Conservation (phyloP, 305 asterid species). For the Fraxinus platypoda region DNA sequence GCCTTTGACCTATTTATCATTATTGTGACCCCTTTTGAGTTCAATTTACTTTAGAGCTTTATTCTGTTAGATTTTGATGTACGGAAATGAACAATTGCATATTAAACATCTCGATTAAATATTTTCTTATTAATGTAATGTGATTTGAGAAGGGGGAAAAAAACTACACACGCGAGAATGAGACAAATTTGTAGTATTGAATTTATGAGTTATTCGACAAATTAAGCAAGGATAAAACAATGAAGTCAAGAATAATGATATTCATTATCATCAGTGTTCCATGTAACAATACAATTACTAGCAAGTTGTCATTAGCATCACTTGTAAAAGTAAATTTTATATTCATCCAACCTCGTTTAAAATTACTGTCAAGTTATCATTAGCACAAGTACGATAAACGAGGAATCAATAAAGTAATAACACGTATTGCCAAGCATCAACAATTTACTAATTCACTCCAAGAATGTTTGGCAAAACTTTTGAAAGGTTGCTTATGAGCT, state of each 20-base stretch:
- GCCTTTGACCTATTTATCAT: conserved; percentile 21
- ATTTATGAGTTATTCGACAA: too few relatives aligned
- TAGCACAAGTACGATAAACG: not conserved
- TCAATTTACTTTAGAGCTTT: conserved; percentile 19
- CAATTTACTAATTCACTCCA: not conserved
- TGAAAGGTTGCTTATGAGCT: too few relatives aligned
- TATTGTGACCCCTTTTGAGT: not conserved
- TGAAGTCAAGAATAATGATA: not conserved
- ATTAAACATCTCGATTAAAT: not conserved
- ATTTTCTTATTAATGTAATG: not conserved
- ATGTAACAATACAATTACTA: not conserved
- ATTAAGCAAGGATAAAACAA: not conserved
- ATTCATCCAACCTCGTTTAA: not conserved
- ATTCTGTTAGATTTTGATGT: not conserved
- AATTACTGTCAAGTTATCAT: not conserved
- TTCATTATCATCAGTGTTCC: not conserved
- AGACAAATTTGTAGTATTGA: not conserved
- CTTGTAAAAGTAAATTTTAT: too few relatives aligned
- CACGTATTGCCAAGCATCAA: not conserved
- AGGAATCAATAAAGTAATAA: not conserved
- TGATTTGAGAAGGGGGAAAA: too few relatives aligned
- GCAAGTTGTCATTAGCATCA: too few relatives aligned
- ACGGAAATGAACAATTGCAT: conserved; percentile 7
- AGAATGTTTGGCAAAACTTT: not conserved
- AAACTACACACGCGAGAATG: too few relatives aligned